Evolutionary conservation across 2,329 filamentous ascomycete genomes (phyloP).

Genomic region (Fusarium cyanostomum): DNA sequence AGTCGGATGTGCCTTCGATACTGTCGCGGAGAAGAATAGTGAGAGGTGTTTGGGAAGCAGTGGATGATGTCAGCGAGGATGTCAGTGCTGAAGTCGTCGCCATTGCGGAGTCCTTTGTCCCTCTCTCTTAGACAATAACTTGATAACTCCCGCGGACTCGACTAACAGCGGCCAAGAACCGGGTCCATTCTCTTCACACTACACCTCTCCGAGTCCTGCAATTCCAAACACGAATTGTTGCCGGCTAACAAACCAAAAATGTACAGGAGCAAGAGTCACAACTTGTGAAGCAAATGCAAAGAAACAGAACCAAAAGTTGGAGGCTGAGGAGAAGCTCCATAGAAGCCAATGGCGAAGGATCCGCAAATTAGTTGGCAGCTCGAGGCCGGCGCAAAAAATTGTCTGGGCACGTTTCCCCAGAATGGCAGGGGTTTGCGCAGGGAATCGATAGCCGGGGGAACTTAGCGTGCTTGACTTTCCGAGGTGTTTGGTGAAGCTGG

Average conservation of each 20-base stretch:
- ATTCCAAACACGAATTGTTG: background rate
- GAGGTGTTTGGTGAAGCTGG: background rate
- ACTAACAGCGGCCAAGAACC: conserved; percentile 9
- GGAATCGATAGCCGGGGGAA: conserved; percentile 4
- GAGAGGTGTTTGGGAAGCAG: conserved; percentile 40
- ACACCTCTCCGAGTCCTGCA: background rate
- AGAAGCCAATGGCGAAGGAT: conserved; percentile 13
- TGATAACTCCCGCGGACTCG: conserved; percentile 10
- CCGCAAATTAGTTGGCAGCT: conserved; percentile 10
- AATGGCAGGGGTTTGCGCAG: conserved; percentile 17
- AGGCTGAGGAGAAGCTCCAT: conserved; percentile 31
- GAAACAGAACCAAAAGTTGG: conserved; percentile 17
- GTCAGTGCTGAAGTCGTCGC: conserved; percentile 19
- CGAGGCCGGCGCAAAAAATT: background rate
- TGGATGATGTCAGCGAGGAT: conserved; percentile 11
- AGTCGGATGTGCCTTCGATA: conserved; percentile 48
- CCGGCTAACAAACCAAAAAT: background rate
- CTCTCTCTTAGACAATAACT: background rate
- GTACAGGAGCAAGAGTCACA: background rate
- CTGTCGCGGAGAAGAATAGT: conserved; percentile 43
- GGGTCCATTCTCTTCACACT: conserved; percentile 16
- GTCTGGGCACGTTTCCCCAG: conserved; percentile 39
- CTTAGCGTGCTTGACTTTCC: background rate
- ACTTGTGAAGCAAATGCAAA: background rate
- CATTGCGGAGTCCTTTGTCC: conserved; percentile 24